phyloP scores from a whole-genome alignment of 441 rosid species.

The Dalechampia spathulata region DNA sequence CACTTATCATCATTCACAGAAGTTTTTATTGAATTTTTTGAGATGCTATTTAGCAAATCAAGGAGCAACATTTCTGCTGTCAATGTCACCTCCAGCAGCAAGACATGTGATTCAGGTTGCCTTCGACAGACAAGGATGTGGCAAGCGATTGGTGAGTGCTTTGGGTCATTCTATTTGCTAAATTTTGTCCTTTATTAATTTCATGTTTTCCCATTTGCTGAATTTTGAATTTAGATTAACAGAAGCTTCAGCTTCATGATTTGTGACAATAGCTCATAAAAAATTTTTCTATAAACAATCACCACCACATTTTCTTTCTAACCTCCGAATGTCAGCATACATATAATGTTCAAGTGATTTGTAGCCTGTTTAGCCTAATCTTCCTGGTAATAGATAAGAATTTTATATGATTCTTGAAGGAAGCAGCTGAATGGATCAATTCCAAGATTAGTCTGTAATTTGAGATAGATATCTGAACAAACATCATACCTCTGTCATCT shows the following conservation, averaged over 20 bases:
- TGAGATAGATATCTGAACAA: too few species aligned
- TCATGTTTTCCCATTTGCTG: neutral
- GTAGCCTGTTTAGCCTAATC: too few species aligned
- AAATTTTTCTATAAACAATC: too few species aligned
- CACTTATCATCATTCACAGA: neutral
- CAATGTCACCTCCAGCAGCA: constrained; percentile 53
- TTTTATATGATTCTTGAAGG: neutral
- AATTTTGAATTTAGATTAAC: too few species aligned
- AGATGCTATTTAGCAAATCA: constrained; percentile 35
- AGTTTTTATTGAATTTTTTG: constrained; percentile 4
- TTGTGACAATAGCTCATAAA: too few species aligned
- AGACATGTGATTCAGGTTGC: constrained; percentile 64
- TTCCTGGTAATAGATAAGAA: too few species aligned
- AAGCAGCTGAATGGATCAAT: neutral
- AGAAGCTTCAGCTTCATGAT: too few species aligned
- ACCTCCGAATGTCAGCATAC: too few species aligned
- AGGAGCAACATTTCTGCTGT: constrained; percentile 64
- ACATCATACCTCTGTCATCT: too few species aligned
- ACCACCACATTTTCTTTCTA: too few species aligned
- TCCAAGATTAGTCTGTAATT: too few species aligned
- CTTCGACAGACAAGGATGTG: constrained; percentile 60
- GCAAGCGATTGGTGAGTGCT: constrained; percentile 75
- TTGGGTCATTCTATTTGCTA: constrained; percentile 2
- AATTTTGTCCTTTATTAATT: neutral
- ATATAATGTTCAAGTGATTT: too few species aligned